These are phyloP conservation scores for Xylariaceae sp. DNA, from an alignment of 2,329 filamentous ascomycete species.

Conservation along the genomic window DNA sequence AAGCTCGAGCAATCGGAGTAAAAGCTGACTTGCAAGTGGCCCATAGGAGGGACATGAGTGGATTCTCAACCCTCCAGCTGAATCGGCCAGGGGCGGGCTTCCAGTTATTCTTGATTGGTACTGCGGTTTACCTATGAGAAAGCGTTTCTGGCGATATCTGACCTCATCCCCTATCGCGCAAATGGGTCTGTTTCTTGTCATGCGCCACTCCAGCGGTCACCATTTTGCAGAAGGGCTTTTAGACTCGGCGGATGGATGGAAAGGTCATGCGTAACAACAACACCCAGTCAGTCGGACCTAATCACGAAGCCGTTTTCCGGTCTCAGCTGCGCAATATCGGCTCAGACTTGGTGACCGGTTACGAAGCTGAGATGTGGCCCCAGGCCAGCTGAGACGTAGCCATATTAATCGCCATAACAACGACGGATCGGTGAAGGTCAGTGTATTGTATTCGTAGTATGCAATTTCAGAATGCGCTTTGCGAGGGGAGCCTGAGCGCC, in stretches of 20 bases:
- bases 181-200: background rate
- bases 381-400: background rate
- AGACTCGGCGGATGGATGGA: background rate
- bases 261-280: conserved; percentile 10
- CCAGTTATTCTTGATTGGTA: conserved; percentile 11
- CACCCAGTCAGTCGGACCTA: conserved; percentile 5
- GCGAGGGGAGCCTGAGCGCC: conserved; percentile 10
- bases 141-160: conserved; percentile 1
- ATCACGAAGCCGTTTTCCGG: conserved; percentile 6
- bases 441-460: background rate
- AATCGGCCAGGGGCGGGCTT: conserved; percentile 1
- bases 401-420: conserved; percentile 11
- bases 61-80: conserved; percentile 1
- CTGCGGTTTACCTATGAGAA: conserved; percentile 13
- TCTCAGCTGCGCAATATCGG: conserved; percentile 6
- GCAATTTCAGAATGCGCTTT: conserved; percentile 7
- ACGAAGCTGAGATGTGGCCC: conserved; percentile 1
- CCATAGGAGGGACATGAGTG: background rate
- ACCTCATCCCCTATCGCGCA: conserved; percentile 8
- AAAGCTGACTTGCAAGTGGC: background rate
- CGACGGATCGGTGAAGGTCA: conserved; percentile 5
- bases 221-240: background rate
- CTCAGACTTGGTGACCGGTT: conserved; percentile 5
- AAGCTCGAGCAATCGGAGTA: conserved; percentile 3
- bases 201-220: conserved; percentile 11